A percentile compares a stretch with the other conserved stretches of the same genome.
Evolutionary conservation across 2,329 filamentous ascomycete genomes (phyloP).

Genomic region (Mycogone perniciosa): DNA sequence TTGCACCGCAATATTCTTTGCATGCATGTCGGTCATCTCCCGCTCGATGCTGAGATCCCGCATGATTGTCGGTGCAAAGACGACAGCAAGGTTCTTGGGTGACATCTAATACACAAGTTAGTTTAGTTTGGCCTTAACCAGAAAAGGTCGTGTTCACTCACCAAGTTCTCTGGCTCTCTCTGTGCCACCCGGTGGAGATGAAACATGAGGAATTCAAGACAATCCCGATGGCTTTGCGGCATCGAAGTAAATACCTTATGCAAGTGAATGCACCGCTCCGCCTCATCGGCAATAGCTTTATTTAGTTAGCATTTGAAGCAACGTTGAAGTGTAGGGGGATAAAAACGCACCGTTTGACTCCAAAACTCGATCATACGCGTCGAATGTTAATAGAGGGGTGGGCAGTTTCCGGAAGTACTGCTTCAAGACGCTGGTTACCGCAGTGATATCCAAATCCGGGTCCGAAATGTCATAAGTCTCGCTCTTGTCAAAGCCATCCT

Average conservation of each 20-base stretch:
- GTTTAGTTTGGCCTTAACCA: neutral
- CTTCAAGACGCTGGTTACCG: slow-evolving; percentile 91
- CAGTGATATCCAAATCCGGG: slow-evolving; percentile 87
- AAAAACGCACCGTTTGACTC: slow-evolving; percentile 64
- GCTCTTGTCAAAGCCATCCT: slow-evolving; percentile 83
- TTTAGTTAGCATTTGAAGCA: slow-evolving; percentile 16
- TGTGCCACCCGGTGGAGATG: slow-evolving; percentile 83
- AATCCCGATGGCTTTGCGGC: slow-evolving; percentile 78
- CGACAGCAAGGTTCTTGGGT: slow-evolving; percentile 89
- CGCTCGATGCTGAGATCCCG: slow-evolving; percentile 80
- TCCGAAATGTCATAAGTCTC: slow-evolving; percentile 90
- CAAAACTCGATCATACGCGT: slow-evolving; percentile 83
- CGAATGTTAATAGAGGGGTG: slow-evolving; percentile 81
- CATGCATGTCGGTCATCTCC: slow-evolving; percentile 93
- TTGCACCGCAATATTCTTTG: slow-evolving; percentile 87
- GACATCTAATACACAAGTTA: slow-evolving; percentile 62
- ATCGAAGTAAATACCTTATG: slow-evolving; percentile 69
- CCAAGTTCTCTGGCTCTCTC: slow-evolving; percentile 76
- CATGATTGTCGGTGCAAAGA: slow-evolving; percentile 98
- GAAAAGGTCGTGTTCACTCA: slow-evolving; percentile 35
- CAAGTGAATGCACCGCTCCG: slow-evolving; percentile 65
- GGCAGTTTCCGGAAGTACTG: slow-evolving; percentile 96
- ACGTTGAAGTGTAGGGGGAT: neutral
- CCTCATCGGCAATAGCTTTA: slow-evolving; percentile 56
- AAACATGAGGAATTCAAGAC: slow-evolving; percentile 88